Evolutionary conservation across 129 eudicot genomes (phyloP), one percentile per base, ranked within the genome.

Genomic region (Ambrosia artemisiifolia): DNA sequence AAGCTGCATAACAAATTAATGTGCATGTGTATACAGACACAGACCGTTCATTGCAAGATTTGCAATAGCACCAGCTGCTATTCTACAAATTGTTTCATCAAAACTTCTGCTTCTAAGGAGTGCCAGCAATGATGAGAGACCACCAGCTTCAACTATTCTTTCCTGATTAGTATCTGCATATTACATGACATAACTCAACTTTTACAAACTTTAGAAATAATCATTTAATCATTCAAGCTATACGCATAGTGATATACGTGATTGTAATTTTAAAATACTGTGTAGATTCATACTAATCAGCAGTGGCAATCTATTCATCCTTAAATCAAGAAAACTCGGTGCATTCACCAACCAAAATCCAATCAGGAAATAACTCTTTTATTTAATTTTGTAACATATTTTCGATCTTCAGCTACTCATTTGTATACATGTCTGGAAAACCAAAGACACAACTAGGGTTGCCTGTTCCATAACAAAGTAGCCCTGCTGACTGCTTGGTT

Each of bases 1-100:
- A 63, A 14, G 38, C 68, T 42, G 38, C 16, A 73, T 55, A 55
- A 55, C 28, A 20, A 6, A 55, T 10, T 2, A 20, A 3, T 55
- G 9, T 55, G 34, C 33, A 60, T 7, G 12, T 3, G 12, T 43
- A 67, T 33, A 76, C 30, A 72, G 67, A 65, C 38, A 46, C 67
- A 18, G 48, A 95, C 99, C 99, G 67, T 91, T 95, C 99, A 95
- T 95, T 57, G 99, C 99, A 75, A 95, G 99, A 85, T 95, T 95
- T 49, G 99, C 99, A 70, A 95, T 87, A 68, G 99, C 99, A 56
- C 99, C 99, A 71, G 99, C 97, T 70, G 99, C 97, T 49, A 91
- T 91, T 75, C 99, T 87, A 72, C 97, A 92, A 59, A 91, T 89
- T 13, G 97, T 88, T 91, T 95, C 99, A 60, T 95, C 99, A 71